Conservation (phyloP, 768 basidiomycete species). For the Suillus americanus region DNA sequence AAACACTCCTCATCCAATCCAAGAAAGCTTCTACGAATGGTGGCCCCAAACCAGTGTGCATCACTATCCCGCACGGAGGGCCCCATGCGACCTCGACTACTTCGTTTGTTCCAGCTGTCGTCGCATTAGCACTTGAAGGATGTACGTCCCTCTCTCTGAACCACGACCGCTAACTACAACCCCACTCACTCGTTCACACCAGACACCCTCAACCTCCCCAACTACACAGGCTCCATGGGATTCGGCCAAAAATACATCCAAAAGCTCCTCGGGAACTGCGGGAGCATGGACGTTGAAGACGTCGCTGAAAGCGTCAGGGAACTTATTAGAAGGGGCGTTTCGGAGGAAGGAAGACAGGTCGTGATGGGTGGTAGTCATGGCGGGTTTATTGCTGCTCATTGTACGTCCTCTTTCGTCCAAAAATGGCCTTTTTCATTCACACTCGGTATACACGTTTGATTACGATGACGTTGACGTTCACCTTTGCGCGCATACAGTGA, state of each 20-base stretch:
- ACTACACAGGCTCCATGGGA: constrained; percentile 69
- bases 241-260: constrained; percentile 61
- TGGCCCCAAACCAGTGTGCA: constrained; percentile 39
- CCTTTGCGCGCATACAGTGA: constrained; percentile 39
- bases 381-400: constrained; percentile 59
- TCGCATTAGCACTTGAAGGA: constrained; percentile 55
- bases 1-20: constrained; percentile 50
- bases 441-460: background rate
- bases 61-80: constrained; percentile 62
- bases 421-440: background rate
- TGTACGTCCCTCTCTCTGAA: constrained; percentile 42
- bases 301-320: constrained; percentile 54
- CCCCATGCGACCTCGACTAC: constrained; percentile 53
- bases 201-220: constrained; percentile 62
- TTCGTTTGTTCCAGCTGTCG: constrained; percentile 42
- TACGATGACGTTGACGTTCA: background rate
- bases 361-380: constrained; percentile 71
- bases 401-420: constrained; percentile 16
- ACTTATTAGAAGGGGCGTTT: constrained; percentile 49
- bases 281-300: constrained; percentile 64
- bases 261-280: constrained; percentile 56
- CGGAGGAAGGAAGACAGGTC: constrained; percentile 51
- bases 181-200: background rate
- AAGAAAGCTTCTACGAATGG: constrained; percentile 14
- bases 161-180: background rate